Conservation (phyloP, 805 yeast species). For the Metschnikowia cubensis region DNA sequence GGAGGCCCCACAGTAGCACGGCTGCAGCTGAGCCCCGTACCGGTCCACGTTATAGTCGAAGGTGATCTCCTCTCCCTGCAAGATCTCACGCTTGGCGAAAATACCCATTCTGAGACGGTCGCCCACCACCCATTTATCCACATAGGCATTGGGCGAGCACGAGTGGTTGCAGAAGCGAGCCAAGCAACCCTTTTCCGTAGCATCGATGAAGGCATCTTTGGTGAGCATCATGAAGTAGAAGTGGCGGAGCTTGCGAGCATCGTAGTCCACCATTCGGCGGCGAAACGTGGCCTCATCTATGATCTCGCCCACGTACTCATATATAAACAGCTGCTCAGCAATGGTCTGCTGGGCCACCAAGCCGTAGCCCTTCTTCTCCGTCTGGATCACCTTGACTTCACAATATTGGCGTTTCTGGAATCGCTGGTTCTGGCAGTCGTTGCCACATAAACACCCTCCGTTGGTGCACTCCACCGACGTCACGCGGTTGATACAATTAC, state of each 20-base stretch:
- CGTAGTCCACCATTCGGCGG: constrained; percentile 70
- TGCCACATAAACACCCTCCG: constrained; percentile 67
- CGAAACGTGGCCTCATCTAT: constrained; percentile 77
- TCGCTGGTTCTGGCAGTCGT: constrained; percentile 78
- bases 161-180: constrained; percentile 95
- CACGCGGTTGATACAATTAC: constrained; percentile 87
- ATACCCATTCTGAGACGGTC: constrained; percentile 91
- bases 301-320: constrained; percentile 93
- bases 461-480: constrained; percentile 90
- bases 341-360: constrained; percentile 65
- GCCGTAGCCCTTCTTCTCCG: constrained; percentile 88
- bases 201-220: constrained; percentile 90
- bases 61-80: constrained; percentile 83
- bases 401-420: constrained; percentile 79
- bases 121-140: constrained; percentile 96
- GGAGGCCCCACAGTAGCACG: constrained; percentile 89
- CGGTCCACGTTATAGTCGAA: constrained; percentile 93
- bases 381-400: constrained; percentile 70
- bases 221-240: constrained; percentile 96
- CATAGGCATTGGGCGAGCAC: constrained; percentile 90
- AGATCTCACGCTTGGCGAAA: constrained; percentile 73
- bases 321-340: constrained; percentile 64
- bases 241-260: constrained; percentile 63
- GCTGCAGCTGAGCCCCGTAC: constrained; percentile 92
- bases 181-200: constrained; percentile 81